A percentile compares a stretch with the other conserved stretches of the same genome.
Evolutionary conservation across 352 stramenopile genomes (phyloP).

Genomic region (Globisporangium rhizosaccharum): DNA sequence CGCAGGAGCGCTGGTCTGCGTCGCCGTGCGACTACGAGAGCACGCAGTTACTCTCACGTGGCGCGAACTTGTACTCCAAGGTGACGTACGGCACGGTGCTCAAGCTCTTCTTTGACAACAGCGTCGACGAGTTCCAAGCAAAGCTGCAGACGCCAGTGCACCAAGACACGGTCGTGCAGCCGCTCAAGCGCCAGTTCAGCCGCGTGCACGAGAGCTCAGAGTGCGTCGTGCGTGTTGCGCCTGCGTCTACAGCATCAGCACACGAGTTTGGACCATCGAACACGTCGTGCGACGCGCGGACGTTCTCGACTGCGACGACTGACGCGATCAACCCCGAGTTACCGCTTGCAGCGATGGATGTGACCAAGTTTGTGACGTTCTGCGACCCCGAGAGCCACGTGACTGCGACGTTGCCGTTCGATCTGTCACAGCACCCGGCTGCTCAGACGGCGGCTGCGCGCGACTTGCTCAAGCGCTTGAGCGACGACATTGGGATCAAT

Average conservation of each 20-base stretch:
- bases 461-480: conserved; percentile 90
- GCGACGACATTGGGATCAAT: conserved; percentile 89
- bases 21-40: conserved; percentile 69
- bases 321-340: conserved; percentile 63
- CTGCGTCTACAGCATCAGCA: not conserved
- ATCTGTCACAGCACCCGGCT: conserved; percentile 84
- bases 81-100: conserved; percentile 67
- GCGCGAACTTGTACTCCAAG: conserved; percentile 82
- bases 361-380: conserved; percentile 68
- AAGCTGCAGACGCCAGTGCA: conserved; percentile 54
- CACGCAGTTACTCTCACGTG: conserved; percentile 57
- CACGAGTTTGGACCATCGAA: conserved; percentile 60
- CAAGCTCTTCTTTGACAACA: conserved; percentile 82
- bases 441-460: conserved; percentile 92
- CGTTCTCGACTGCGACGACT: conserved; percentile 22
- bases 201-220: conserved; percentile 41
- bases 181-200: conserved; percentile 67
- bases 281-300: conserved; percentile 65
- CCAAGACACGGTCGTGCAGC: conserved; percentile 38
- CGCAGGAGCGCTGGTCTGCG: conserved; percentile 42
- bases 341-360: conserved; percentile 62
- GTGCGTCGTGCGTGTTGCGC: conserved; percentile 13
- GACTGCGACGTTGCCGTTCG: conserved; percentile 82
- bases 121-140: conserved; percentile 56
- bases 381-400: conserved; percentile 58